These are phyloP conservation scores for Neofusicoccum parvum DNA, from an alignment of 2,329 filamentous ascomycete species.

Conservation along the genomic window DNA sequence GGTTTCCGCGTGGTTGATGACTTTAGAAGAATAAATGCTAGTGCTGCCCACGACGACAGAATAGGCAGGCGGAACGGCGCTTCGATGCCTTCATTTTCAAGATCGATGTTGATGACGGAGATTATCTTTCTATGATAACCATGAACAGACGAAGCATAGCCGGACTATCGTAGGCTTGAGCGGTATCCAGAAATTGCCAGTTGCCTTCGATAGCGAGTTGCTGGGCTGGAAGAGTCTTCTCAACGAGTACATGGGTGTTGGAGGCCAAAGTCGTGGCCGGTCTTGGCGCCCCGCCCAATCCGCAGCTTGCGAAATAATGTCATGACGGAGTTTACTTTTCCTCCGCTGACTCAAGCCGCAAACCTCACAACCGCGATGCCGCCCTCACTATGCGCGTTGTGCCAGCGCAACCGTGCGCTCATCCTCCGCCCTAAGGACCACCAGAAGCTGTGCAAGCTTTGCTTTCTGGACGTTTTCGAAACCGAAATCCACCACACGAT, in stretches of 20 bases:
- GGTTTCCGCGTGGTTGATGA: no score
- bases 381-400: slow-evolving; percentile 74
- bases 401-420: slow-evolving; percentile 75
- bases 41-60: no score
- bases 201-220: no score
- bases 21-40: no score
- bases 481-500: slow-evolving; percentile 94
- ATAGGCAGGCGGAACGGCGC: no score
- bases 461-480: slow-evolving; percentile 88
- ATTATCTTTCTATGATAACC: no score
- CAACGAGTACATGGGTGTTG: neutral
- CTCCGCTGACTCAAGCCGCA: slow-evolving; percentile 16
- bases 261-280: neutral
- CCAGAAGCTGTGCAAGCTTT: slow-evolving; percentile 86
- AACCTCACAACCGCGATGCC: slow-evolving; percentile 61
- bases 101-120: no score
- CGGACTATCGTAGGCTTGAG: no score
- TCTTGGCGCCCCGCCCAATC: neutral
- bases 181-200: no score
- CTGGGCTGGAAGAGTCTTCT: no score
- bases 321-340: neutral
- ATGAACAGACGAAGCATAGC: no score
- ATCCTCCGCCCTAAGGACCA: slow-evolving; percentile 95
- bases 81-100: no score
- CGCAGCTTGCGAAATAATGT: neutral